Evolutionary conservation across 2,329 filamentous ascomycete species (phyloP).

Genomic region (Trichoderma pleuroti): DNA sequence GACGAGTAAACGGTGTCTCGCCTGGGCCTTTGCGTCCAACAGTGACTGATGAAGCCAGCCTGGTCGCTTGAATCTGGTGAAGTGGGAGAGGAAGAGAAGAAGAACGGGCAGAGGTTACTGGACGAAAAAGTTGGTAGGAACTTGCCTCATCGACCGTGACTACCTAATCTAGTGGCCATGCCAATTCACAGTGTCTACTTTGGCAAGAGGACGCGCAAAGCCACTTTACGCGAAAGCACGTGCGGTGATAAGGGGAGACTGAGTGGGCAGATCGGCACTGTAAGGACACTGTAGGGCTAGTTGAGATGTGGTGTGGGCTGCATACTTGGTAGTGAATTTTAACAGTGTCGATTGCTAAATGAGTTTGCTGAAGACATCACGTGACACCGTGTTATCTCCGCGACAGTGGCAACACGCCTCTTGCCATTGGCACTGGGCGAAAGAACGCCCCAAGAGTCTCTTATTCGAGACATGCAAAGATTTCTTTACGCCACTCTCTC

Average conservation of each 20-base stretch:
- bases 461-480: background rate
- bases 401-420: constrained; percentile 19
- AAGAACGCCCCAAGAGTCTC: background rate
- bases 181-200: constrained; percentile 32
- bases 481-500: background rate
- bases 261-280: constrained; percentile 21
- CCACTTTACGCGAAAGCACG: constrained; percentile 35
- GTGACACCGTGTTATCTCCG: constrained; percentile 36
- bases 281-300: constrained; percentile 13
- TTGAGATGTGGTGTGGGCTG: background rate
- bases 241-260: constrained; percentile 21
- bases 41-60: background rate
- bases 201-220: constrained; percentile 26
- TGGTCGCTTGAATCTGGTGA: background rate
- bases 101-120: constrained; percentile 9
- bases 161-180: constrained; percentile 15
- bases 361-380: constrained; percentile 24
- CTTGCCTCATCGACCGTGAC: constrained; percentile 26
- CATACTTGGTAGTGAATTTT: background rate
- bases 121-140: constrained; percentile 28
- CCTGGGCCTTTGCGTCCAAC: background rate
- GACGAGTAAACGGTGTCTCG: background rate
- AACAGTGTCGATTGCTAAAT: constrained; percentile 23
- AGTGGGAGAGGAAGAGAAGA: background rate
- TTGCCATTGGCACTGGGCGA: constrained; percentile 24